Evolutionary conservation across 768 basidiomycete genomes (phyloP).

Genomic region (Tephrocybe sp.): DNA sequence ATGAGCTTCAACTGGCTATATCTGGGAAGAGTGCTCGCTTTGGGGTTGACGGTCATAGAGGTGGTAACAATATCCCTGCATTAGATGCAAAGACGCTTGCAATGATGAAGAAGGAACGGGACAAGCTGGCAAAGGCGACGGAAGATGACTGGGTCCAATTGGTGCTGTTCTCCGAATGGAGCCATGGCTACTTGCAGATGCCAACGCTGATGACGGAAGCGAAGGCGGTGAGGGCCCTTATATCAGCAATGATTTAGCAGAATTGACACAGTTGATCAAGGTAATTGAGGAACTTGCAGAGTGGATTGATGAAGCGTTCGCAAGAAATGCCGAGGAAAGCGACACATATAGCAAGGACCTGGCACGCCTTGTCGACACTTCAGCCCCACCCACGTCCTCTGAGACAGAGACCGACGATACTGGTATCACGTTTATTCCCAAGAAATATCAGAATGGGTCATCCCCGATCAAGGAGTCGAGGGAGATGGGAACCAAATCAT

Average conservation of each 20-base stretch:
- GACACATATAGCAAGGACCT: neutral
- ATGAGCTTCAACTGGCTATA: slow-evolving; percentile 64
- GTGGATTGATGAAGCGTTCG: slow-evolving; percentile 82
- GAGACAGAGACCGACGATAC: slow-evolving; percentile 71
- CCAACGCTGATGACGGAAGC: slow-evolving; percentile 82
- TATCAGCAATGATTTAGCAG: neutral
- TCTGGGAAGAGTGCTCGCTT: slow-evolving; percentile 63
- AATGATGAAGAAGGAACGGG: slow-evolving; percentile 57
- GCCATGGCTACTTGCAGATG: slow-evolving; percentile 98
- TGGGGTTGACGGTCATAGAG: slow-evolving; percentile 67
- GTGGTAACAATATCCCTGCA: slow-evolving; percentile 32
- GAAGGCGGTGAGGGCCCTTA: slow-evolving; percentile 43
- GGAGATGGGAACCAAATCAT: slow-evolving; percentile 2
- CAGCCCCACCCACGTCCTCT: slow-evolving; percentile 27
- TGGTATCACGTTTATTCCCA: slow-evolving; percentile 63
- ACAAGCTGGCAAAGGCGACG: slow-evolving; percentile 61
- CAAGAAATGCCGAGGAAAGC: slow-evolving; percentile 18
- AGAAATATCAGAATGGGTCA: slow-evolving; percentile 19
- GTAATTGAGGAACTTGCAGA: slow-evolving; percentile 83
- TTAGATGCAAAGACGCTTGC: slow-evolving; percentile 31
- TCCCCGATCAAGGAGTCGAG: neutral
- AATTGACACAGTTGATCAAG: slow-evolving; percentile 16
- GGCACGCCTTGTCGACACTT: neutral
- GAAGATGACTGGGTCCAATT: slow-evolving; percentile 96
- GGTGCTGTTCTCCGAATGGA: slow-evolving; percentile 94